These are phyloP conservation scores for Pisolithus thermaeus DNA, from an alignment of 1,284 basidiomycete species.

Conservation along the genomic window DNA sequence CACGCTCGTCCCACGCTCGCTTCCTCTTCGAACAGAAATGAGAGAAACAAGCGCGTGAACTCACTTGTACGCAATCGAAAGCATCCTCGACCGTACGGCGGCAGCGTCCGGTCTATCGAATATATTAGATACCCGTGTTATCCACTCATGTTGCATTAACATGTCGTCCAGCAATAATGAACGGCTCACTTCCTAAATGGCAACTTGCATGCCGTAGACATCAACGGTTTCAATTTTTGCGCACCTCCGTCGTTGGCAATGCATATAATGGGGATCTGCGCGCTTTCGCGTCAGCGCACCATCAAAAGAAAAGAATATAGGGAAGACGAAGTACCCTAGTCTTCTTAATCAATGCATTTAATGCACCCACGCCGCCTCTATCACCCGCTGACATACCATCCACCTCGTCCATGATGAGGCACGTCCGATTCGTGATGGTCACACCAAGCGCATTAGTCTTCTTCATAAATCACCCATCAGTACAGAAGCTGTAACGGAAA, in stretches of 20 bases:
- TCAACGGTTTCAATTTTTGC: constrained; percentile 89
- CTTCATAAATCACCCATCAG: constrained; percentile 28
- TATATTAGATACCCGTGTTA: constrained; percentile 4
- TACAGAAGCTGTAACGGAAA: background rate
- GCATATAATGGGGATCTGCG: constrained; percentile 91
- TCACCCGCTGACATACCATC: constrained; percentile 99
- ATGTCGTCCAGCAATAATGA: background rate
- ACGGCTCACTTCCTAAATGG: constrained; percentile 65
- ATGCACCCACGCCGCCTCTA: constrained; percentile 90
- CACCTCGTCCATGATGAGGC: constrained; percentile 98
- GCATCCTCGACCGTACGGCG: constrained; percentile 77
- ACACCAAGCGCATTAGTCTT: constrained; percentile 65
- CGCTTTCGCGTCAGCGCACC: background rate
- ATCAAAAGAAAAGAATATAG: background rate
- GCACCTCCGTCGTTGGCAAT: constrained; percentile 90
- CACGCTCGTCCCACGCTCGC: background rate
- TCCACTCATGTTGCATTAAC: too few species aligned
- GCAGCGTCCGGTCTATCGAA: constrained; percentile 62
- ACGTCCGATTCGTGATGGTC: constrained; percentile 72
- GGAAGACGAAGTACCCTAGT: constrained; percentile 54
- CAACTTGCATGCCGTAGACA: constrained; percentile 70
- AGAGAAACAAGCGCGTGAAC: constrained; percentile 17
- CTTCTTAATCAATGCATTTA: constrained; percentile 92
- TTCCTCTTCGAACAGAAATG: background rate
- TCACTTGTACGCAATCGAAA: constrained; percentile 87